These are phyloP conservation scores for Erysimum cheiranthoides DNA, from an alignment of 345 rosid genomes.

Conservation along the genomic window DNA sequence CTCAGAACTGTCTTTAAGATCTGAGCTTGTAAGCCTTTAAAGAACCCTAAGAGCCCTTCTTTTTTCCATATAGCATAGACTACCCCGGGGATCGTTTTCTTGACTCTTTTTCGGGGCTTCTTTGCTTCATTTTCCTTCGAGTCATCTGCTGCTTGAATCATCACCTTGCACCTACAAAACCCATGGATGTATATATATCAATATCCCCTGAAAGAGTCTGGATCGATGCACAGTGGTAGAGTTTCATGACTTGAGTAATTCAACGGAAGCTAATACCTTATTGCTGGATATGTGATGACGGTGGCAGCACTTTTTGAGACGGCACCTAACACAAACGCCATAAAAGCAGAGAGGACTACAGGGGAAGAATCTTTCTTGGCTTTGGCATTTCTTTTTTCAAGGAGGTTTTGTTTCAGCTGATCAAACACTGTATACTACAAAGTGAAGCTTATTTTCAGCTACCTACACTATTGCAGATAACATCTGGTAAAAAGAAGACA, in stretches of 20 bases:
- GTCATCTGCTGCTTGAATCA: constrained; percentile 79
- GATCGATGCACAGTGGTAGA: not conserved
- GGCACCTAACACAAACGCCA: constrained; percentile 88
- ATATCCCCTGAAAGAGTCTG: constrained; percentile 1
- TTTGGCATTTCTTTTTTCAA: constrained; percentile 49
- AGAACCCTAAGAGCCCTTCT: constrained; percentile 85
- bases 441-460: constrained; percentile 39
- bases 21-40: constrained; percentile 90
- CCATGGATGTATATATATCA: constrained; percentile 8
- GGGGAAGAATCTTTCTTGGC: constrained; percentile 53
- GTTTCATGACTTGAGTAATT: not conserved
- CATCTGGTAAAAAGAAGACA: not conserved
- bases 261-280: constrained; percentile 56
- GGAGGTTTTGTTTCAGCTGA: constrained; percentile 81
- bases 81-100: constrained; percentile 61
- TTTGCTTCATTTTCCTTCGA: constrained; percentile 52
- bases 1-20: constrained; percentile 92
- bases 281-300: constrained; percentile 85
- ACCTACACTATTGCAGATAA: not conserved
- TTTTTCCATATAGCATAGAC: constrained; percentile 67
- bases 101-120: constrained; percentile 43
- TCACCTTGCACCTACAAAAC: constrained; percentile 80
- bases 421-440: constrained; percentile 89
- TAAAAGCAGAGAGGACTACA: constrained; percentile 72
- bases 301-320: constrained; percentile 88